Percentiles rank a stretch among this genome's conserved stretches.
Conservation (phyloP, 768 basidiomycete genomes). For the Hydnum rufescens region DNA sequence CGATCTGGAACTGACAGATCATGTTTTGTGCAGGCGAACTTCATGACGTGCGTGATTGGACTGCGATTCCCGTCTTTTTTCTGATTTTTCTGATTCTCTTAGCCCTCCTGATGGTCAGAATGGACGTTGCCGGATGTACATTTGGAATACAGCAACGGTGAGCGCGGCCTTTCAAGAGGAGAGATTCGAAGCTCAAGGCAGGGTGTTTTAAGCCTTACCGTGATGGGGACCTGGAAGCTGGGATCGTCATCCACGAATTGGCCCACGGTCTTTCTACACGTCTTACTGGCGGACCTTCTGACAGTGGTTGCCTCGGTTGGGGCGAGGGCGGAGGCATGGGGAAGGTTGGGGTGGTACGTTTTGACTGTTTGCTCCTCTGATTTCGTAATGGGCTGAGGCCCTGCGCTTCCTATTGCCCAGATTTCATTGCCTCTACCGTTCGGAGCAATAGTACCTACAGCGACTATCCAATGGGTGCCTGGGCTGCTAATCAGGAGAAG, state of each 20-base stretch:
- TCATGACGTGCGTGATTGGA: conserved; percentile 11
- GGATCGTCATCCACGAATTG: conserved; percentile 87
- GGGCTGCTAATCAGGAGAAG: conserved; percentile 59
- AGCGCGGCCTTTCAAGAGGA: neutral
- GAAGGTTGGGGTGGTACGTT: conserved; percentile 71
- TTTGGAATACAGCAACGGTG: conserved; percentile 67
- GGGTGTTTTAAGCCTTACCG: conserved; percentile 42
- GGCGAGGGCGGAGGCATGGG: conserved; percentile 96
- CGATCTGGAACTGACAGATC: conserved; percentile 7
- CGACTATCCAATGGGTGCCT: conserved; percentile 83
- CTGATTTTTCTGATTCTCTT: conserved; percentile 26
- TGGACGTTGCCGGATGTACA: conserved; percentile 88
- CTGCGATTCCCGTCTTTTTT: neutral
- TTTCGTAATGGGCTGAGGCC: neutral
- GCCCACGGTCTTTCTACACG: conserved; percentile 84
- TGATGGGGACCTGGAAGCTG: conserved; percentile 90
- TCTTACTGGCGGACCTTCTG: conserved; percentile 80
- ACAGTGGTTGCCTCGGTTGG: conserved; percentile 89
- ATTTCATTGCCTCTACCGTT: conserved; percentile 75
- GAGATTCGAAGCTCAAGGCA: neutral
- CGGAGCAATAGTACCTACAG: conserved; percentile 53
- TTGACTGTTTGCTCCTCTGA: neutral
- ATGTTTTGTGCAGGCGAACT: conserved; percentile 11
- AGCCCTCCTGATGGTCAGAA: conserved; percentile 49
- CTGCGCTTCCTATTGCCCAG: conserved; percentile 16